phyloP scores from a whole-genome alignment of 208 protist species.

The Willaertia magna region DNA sequence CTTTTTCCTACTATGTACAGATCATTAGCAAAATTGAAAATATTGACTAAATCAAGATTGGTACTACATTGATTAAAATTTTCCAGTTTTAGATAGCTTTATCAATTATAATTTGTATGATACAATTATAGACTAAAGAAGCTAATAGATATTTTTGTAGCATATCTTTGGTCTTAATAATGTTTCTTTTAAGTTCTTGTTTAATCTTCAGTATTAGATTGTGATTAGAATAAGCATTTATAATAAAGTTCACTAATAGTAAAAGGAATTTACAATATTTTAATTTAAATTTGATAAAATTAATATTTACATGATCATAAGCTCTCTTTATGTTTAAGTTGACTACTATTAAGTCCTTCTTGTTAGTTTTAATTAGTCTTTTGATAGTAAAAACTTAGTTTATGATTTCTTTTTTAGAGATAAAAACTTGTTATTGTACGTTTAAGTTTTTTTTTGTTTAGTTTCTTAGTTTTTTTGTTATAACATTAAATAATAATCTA shows the following conservation, averaged over 20 bases:
- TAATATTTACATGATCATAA: background rate
- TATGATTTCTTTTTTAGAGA: background rate
- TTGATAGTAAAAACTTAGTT: background rate
- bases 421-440: background rate
- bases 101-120: background rate
- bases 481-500: background rate
- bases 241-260: background rate
- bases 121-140: background rate
- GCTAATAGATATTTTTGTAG: background rate
- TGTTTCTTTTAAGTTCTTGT: background rate
- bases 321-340: background rate
- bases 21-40: no score
- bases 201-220: background rate
- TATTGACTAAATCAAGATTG: no score
- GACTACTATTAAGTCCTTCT: background rate
- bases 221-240: background rate
- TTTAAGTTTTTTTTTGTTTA: background rate
- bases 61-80: background rate
- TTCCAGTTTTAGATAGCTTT: background rate
- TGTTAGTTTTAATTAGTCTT: background rate
- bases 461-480: background rate
- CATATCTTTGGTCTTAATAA: background rate
- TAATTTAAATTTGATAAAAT: background rate
- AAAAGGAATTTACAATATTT: background rate
- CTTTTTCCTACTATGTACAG: no score